phyloP scores from a whole-genome alignment of 306 rosid genomes.

The Begonia peltatifolia region DNA sequence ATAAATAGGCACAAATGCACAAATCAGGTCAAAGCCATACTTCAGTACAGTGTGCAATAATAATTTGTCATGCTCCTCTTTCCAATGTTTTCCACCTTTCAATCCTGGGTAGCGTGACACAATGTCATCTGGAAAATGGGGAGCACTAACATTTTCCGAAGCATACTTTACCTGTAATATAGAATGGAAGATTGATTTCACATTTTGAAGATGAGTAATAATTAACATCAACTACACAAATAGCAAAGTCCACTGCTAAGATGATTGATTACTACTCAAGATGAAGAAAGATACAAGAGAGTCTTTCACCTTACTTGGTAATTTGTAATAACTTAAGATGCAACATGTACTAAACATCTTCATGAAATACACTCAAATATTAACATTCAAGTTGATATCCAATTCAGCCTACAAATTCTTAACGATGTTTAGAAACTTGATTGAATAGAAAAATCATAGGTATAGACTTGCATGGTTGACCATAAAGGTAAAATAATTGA shows the following conservation, averaged over 20 bases:
- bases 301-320: neutral
- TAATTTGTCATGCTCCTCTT: slow-evolving; percentile 67
- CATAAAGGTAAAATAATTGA: too few species aligned
- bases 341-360: neutral
- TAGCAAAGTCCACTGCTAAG: neutral
- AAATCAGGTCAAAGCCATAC: slow-evolving; percentile 23
- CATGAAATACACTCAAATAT: neutral
- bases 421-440: too few species aligned
- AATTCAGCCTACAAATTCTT: too few species aligned
- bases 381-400: neutral
- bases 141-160: slow-evolving; percentile 36
- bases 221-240: neutral
- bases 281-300: neutral
- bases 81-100: slow-evolving; percentile 85
- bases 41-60: slow-evolving; percentile 67
- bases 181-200: slow-evolving; percentile 1
- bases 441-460: too few species aligned
- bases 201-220: neutral
- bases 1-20: neutral
- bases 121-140: slow-evolving; percentile 62
- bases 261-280: too few species aligned
- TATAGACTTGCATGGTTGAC: too few species aligned
- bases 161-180: slow-evolving; percentile 50
- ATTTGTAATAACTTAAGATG: neutral
- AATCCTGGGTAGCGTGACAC: slow-evolving; percentile 54